Conservation (phyloP, 2,329 filamentous ascomycete species). For the Fusarium denticulatum region DNA sequence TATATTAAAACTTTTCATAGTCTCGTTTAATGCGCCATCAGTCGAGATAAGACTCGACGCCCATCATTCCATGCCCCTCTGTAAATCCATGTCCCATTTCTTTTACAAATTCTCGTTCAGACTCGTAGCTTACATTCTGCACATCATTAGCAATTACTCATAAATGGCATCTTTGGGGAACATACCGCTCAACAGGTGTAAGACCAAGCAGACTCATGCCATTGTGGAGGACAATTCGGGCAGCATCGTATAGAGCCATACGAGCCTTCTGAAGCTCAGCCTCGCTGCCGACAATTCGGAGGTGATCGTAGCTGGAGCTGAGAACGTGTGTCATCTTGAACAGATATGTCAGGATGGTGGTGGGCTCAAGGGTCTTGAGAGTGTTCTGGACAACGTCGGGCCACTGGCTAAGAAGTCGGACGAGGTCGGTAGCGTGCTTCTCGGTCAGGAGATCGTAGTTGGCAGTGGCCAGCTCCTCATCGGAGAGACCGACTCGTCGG, state of each 20-base stretch:
- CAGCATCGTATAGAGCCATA: constrained; percentile 81
- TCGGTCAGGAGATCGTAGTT: constrained; percentile 76
- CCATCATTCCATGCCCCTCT: constrained; percentile 1
- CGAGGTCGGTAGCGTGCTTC: constrained; percentile 76
- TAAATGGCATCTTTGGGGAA: not conserved
- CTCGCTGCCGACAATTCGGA: constrained; percentile 85
- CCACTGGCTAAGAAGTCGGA: constrained; percentile 83
- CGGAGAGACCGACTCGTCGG: constrained; percentile 62
- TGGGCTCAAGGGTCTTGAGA: constrained; percentile 83
- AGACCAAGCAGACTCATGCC: constrained; percentile 85
- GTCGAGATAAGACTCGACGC: constrained; percentile 19
- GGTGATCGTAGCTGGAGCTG: constrained; percentile 82
- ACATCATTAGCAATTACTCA: constrained; percentile 12
- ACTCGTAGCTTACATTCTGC: constrained; percentile 40
- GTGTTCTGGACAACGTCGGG: constrained; percentile 88
- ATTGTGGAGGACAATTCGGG: constrained; percentile 80
- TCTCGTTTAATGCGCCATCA: constrained; percentile 36
- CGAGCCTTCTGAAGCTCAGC: constrained; percentile 71
- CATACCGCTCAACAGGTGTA: constrained; percentile 72
- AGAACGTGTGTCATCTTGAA: constrained; percentile 88
- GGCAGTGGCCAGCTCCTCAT: constrained; percentile 68
- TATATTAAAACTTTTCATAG: constrained; percentile 45
- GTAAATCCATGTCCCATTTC: constrained; percentile 4
- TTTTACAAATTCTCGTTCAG: not conserved
- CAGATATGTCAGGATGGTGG: constrained; percentile 65